Conservation (phyloP, 768 basidiomycete species). For the Boletus eberwhitei region DNA sequence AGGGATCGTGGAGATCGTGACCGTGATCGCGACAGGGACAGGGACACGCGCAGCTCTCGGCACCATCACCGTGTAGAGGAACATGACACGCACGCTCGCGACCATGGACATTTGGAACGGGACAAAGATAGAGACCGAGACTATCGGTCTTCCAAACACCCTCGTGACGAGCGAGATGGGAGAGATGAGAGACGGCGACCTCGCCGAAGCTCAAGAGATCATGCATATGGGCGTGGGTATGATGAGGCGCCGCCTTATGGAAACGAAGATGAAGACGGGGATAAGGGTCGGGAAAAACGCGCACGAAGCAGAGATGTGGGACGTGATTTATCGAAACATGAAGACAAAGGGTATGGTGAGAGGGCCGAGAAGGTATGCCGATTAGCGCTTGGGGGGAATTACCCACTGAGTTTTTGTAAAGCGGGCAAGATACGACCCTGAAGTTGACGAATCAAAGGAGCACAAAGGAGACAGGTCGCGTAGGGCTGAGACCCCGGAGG, state of each 20-base stretch:
- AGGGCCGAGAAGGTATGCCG: conserved; percentile 63
- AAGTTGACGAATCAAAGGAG: conserved; percentile 43
- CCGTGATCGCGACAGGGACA: conserved; percentile 42
- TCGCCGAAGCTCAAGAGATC: conserved; percentile 39
- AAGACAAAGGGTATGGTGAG: conserved; percentile 49
- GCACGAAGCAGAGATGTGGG: conserved; percentile 46
- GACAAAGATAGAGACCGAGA: conserved; percentile 42
- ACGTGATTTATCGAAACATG: conserved; percentile 35
- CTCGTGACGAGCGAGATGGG: conserved; percentile 55
- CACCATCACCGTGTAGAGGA: conserved; percentile 37
- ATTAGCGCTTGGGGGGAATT: background rate
- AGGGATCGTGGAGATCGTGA: conserved; percentile 42
- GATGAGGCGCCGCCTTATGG: conserved; percentile 43
- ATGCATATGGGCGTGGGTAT: conserved; percentile 41
- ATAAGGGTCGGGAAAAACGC: conserved; percentile 35
- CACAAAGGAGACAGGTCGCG: conserved; percentile 37
- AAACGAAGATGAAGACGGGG: conserved; percentile 39
- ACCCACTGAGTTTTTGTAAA: conserved; percentile 26
- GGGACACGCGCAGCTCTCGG: conserved; percentile 34
- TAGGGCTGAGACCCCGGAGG: conserved; percentile 78
- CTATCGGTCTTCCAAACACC: conserved; percentile 42
- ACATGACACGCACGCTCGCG: conserved; percentile 30
- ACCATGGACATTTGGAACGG: conserved; percentile 32
- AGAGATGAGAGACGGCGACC: conserved; percentile 48
- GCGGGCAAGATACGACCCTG: conserved; percentile 54